A percentile compares a stretch with the other conserved stretches of the same genome.
These are phyloP conservation scores for Wickerhamomyces queroliae DNA, from an alignment of 805 yeast species.

Conservation along the genomic window DNA sequence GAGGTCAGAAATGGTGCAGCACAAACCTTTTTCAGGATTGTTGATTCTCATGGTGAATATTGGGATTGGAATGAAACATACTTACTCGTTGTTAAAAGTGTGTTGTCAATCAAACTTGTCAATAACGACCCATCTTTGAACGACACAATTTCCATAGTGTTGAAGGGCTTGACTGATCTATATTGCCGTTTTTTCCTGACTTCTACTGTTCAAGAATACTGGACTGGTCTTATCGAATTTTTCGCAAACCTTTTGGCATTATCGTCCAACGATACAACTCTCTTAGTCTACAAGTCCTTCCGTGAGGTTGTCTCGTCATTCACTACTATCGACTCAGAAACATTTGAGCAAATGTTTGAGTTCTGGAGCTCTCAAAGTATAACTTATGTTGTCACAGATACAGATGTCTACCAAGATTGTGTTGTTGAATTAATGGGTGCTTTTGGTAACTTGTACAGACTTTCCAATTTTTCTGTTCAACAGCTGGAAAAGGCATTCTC, in stretches of 20 bases:
- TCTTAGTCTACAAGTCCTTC: constrained; percentile 49
- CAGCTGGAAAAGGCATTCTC: constrained; percentile 45
- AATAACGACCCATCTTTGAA: constrained; percentile 36
- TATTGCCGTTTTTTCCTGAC: constrained; percentile 46
- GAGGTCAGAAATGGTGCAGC: constrained; percentile 89
- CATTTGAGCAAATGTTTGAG: constrained; percentile 35
- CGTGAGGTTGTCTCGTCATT: constrained; percentile 39
- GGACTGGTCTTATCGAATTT: constrained; percentile 53
- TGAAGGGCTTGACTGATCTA: constrained; percentile 62
- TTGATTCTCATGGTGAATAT: constrained; percentile 61
- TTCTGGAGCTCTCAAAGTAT: constrained; percentile 46
- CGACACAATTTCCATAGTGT: constrained; percentile 56
- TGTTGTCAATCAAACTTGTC: constrained; percentile 27
- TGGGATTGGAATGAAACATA: constrained; percentile 69
- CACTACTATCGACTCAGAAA: constrained; percentile 23
- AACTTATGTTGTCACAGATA: constrained; percentile 34
- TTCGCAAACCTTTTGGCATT: constrained; percentile 34
- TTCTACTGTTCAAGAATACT: constrained; percentile 32
- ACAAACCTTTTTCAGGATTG: constrained; percentile 80
- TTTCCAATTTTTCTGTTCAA: constrained; percentile 26
- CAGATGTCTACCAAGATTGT: constrained; percentile 50
- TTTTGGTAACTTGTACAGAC: constrained; percentile 41
- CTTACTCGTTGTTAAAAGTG: constrained; percentile 50
- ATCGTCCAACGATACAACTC: constrained; percentile 47
- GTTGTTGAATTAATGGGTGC: constrained; percentile 48